Conservation (phyloP, 192 early-diverging fungal genomes). For the Backusella tarrabulga region DNA sequence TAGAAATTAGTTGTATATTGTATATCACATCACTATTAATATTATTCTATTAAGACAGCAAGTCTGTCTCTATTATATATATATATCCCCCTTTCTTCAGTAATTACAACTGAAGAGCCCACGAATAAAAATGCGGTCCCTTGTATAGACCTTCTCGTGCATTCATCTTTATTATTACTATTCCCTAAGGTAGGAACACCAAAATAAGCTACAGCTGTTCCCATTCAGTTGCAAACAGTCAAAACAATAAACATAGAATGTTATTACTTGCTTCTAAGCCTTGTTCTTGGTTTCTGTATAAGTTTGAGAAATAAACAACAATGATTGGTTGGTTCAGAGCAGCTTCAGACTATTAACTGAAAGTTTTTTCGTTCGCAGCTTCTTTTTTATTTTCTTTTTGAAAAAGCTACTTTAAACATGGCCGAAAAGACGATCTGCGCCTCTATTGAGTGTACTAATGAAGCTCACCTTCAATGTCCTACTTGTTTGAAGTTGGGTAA, state of each 20-base stretch:
- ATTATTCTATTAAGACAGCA: not conserved
- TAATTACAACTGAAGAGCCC: not conserved
- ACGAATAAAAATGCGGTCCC: not conserved
- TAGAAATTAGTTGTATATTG: not conserved
- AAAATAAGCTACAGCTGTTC: too few relatives aligned
- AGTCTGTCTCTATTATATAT: not conserved
- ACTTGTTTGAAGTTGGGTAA: constrained; percentile 68
- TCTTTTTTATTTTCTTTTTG: not conserved
- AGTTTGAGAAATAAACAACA: not conserved
- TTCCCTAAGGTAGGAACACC: too few relatives aligned
- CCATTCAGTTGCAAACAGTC: too few relatives aligned
- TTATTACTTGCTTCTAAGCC: not conserved
- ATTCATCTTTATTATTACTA: not conserved
- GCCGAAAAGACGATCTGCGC: constrained; percentile 34
- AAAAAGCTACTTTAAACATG: not conserved
- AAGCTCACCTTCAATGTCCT: constrained; percentile 72
- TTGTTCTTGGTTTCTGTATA: not conserved
- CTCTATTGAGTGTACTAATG: constrained; percentile 57
- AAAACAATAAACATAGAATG: too few relatives aligned
- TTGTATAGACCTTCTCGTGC: not conserved
- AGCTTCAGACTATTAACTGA: not conserved
- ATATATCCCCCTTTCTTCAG: not conserved
- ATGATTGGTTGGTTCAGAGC: not conserved
- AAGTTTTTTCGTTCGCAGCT: not conserved
- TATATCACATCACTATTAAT: not conserved